phyloP scores from a whole-genome alignment of 129 eudicot genomes.

The Artemisia argyi region DNA sequence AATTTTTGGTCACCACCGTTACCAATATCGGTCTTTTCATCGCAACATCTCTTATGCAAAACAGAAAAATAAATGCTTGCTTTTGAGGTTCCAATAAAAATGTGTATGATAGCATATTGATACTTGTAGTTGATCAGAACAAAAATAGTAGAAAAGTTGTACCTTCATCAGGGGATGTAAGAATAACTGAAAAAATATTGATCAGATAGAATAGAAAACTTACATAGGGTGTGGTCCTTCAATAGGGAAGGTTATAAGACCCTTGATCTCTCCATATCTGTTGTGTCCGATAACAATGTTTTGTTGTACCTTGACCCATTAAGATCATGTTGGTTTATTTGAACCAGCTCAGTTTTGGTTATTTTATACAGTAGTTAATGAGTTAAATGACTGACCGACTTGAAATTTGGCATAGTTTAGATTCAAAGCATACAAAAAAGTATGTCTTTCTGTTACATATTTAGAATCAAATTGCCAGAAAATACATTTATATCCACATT shows the following conservation, averaged over 20 bases:
- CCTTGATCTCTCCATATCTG: constrained; percentile 92
- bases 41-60: no score
- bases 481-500: neutral
- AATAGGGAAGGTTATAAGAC: constrained; percentile 92
- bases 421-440: neutral
- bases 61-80: no score
- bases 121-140: no score
- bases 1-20: no score
- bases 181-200: neutral
- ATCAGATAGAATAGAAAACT: neutral
- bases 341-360: neutral
- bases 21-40: no score
- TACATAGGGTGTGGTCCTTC: constrained; percentile 77
- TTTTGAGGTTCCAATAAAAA: no score
- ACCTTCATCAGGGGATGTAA: neutral
- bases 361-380: neutral
- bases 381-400: neutral
- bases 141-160: no score
- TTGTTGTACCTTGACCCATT: constrained; percentile 47
- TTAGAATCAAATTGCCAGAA: neutral
- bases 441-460: neutral
- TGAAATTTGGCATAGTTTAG: neutral
- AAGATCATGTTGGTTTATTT: neutral
- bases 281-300: constrained; percentile 95
- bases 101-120: no score